Evolutionary conservation across 805 yeast species (phyloP).

Genomic region (Kodamaea leandrae): DNA sequence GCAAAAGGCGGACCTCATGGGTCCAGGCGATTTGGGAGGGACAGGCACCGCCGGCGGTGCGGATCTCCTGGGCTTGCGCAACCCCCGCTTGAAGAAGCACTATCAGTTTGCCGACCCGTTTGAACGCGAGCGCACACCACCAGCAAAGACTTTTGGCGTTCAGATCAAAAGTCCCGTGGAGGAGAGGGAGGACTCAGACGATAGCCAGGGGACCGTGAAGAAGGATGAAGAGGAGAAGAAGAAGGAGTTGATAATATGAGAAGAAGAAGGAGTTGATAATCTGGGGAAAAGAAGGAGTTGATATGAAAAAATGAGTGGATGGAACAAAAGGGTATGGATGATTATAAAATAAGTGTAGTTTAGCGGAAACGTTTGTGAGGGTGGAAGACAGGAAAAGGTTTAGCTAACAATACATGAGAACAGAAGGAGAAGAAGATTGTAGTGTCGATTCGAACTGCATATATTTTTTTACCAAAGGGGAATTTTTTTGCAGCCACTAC

Average conservation of each 20-base stretch:
- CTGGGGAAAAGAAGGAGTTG: background rate
- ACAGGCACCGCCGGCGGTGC: conserved; percentile 14
- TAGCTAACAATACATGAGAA: too few relatives aligned
- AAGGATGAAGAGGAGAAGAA: background rate
- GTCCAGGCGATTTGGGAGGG: conserved; percentile 25
- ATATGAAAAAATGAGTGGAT: too few relatives aligned
- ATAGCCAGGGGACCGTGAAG: conserved; percentile 2
- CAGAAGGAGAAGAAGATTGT: too few relatives aligned
- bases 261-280: conserved; percentile 1
- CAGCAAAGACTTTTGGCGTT: conserved; percentile 7
- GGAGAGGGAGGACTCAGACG: conserved; percentile 7
- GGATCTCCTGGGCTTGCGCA: conserved; percentile 21
- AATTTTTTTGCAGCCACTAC: too few relatives aligned
- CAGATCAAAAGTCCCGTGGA: conserved; percentile 5
- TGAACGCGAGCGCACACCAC: background rate
- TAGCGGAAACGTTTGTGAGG: too few relatives aligned
- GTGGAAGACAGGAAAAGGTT: too few relatives aligned
- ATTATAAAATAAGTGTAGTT: too few relatives aligned
- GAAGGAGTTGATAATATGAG: conserved; percentile 3
- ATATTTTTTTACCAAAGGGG: too few relatives aligned
- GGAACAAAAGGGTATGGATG: too few relatives aligned
- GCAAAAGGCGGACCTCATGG: conserved; percentile 24
- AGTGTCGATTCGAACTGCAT: too few relatives aligned
- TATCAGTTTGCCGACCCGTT: conserved; percentile 18
- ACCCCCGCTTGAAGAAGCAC: conserved; percentile 30